These are phyloP conservation scores for Cladochytrium replicatum DNA, from an alignment of 192 early-diverging fungal species.

Conservation along the genomic window DNA sequence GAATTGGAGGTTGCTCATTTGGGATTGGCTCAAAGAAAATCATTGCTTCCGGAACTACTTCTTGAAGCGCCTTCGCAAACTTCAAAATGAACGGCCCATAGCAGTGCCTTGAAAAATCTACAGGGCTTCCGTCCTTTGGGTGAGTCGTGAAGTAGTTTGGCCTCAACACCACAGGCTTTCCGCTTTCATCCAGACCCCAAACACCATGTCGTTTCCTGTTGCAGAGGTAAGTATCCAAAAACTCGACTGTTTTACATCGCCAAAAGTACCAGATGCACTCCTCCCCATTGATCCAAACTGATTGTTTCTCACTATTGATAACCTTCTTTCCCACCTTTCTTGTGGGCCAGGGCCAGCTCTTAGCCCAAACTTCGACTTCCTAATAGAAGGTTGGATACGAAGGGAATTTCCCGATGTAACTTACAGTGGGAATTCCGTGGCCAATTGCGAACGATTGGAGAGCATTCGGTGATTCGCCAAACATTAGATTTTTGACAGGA, in stretches of 20 bases:
- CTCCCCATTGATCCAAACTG: slow-evolving; percentile 51
- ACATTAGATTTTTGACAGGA: slow-evolving; percentile 52
- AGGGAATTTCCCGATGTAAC: not conserved
- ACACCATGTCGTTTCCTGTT: slow-evolving; percentile 59
- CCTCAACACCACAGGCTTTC: slow-evolving; percentile 38
- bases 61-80: slow-evolving; percentile 54
- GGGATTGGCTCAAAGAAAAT: slow-evolving; percentile 75
- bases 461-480: slow-evolving; percentile 60
- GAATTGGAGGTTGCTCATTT: slow-evolving; percentile 52
- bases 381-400: not conserved
- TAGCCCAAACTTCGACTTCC: slow-evolving; percentile 65
- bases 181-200: slow-evolving; percentile 47
- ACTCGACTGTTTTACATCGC: not conserved
- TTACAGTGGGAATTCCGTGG: slow-evolving; percentile 47
- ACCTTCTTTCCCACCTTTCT: slow-evolving; percentile 37
- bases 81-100: slow-evolving; percentile 63
- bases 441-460: slow-evolving; percentile 71
- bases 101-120: slow-evolving; percentile 59
- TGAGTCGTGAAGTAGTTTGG: slow-evolving; percentile 60
- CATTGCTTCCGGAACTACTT: slow-evolving; percentile 34
- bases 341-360: slow-evolving; percentile 68
- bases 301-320: slow-evolving; percentile 45
- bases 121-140: slow-evolving; percentile 37
- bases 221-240: not conserved
- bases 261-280: slow-evolving; percentile 57